Base-by-base conservation (phyloP, 2,329 filamentous ascomycete genomes). In the Alternaria arborescens region DNA sequence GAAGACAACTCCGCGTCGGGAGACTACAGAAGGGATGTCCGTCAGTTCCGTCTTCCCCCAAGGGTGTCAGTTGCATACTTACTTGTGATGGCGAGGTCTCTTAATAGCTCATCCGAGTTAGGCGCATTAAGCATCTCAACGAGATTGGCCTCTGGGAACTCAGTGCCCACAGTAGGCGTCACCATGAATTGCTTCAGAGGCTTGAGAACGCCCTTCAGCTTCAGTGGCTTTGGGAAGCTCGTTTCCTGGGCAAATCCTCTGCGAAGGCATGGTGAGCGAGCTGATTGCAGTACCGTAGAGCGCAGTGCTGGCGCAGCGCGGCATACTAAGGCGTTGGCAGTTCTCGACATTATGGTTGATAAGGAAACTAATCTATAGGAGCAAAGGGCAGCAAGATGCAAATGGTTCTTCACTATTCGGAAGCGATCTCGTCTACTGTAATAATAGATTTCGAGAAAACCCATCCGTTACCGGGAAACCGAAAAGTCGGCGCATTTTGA, bases 91-190 rank as follows among this genome's bases (percentile, higher is more conserved):
- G 55, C 55, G 7, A 53, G 48, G 26, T 58, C 55, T 58, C 48
- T 58, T 6, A 58, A 24, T 12, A 58, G 24, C 30, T 58, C 55
- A 53, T 58, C 48, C 11, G 48, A 52, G 18, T 53, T 58, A 22
- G 55, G 48, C 20, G 55, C 55, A 14, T 58, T 53, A 8, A 53
- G 40, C 55, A 58, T 53, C 11, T 53, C 20, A 46, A 58, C 55
- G 12, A 58, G 48, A 26, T 58, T 58, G 12, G 48, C 55, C 24
- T 58, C 55, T 30, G 55, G 55, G 10, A 58, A 58, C 38, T 58
- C 48, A 6, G 55, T 58, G n/a, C 55, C 48, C 47, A 58, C 55
- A 46, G 55, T 58, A 24, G 55, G 48, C n/a, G 55, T 58, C 8
- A 58, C 47, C 24, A 46, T 44, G 41, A 53, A 58, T 11, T 58